phyloP scores from a whole-genome alignment of 2,329 filamentous ascomycete genomes.

The Talaromyces sp. region DNA sequence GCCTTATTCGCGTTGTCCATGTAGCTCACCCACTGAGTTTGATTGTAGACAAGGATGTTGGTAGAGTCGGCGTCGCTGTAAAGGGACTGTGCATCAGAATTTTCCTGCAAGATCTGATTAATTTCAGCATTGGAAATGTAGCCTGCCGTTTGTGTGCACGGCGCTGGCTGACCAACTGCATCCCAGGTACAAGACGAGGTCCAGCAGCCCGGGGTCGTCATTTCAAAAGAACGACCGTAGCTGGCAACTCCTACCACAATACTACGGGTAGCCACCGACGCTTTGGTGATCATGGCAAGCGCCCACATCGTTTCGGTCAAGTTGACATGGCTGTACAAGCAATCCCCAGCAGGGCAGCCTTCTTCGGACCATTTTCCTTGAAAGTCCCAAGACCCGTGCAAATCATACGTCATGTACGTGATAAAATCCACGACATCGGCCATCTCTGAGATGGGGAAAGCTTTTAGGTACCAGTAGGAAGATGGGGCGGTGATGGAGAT shows the following conservation, averaged over 20 bases:
- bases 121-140: too few relatives aligned
- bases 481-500: slow-evolving; percentile 14
- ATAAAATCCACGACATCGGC: slow-evolving; percentile 2
- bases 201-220: slow-evolving; percentile 29
- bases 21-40: too few relatives aligned
- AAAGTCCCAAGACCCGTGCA: slow-evolving; percentile 22
- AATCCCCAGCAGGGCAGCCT: too few relatives aligned
- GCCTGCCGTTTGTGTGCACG: slow-evolving; percentile 35
- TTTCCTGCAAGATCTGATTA: too few relatives aligned
- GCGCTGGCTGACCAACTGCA: slow-evolving; percentile 28
- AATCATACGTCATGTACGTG: slow-evolving; percentile 13
- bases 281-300: slow-evolving; percentile 36
- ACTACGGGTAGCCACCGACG: slow-evolving; percentile 31
- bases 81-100: too few relatives aligned
- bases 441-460: slow-evolving; percentile 23
- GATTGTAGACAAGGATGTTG: too few relatives aligned
- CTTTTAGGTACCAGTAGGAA: slow-evolving; percentile 18
- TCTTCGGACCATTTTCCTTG: too few relatives aligned
- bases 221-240: slow-evolving; percentile 17
- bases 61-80: too few relatives aligned
- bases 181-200: slow-evolving; percentile 29
- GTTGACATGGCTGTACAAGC: slow-evolving; percentile 28
- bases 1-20: too few relatives aligned
- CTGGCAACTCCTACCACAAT: slow-evolving; percentile 30
- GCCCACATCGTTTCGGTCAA: slow-evolving; percentile 33